Percentiles rank a stretch among this genome's conserved stretches.
These are phyloP conservation scores for Cyberlindnera mississippiensis DNA, from an alignment of 805 yeast genomes.

Conservation along the genomic window DNA sequence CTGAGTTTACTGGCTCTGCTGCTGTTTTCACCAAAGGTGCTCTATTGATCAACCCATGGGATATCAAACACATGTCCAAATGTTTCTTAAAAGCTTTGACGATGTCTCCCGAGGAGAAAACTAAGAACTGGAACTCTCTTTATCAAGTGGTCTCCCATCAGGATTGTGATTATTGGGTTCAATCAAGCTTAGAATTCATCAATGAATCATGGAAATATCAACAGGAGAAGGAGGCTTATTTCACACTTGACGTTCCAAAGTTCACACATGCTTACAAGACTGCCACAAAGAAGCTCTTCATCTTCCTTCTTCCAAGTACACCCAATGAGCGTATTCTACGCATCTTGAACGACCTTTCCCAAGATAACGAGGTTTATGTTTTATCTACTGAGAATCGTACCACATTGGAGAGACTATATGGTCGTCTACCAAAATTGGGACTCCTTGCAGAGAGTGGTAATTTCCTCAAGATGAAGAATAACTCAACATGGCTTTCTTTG, in stretches of 20 bases:
- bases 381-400: conserved; percentile 60
- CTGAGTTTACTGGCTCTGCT: conserved; percentile 96
- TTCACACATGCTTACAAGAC: conserved; percentile 27
- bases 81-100: conserved; percentile 60
- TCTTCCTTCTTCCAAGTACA: conserved; percentile 44
- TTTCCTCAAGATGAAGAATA: conserved; percentile 53
- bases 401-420: conserved; percentile 64
- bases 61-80: conserved; percentile 59
- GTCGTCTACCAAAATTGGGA: conserved; percentile 67
- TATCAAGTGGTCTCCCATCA: conserved; percentile 55
- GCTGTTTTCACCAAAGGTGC: conserved; percentile 69
- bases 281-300: conserved; percentile 40
- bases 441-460: conserved; percentile 91
- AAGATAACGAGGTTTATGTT: conserved; percentile 62
- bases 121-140: conserved; percentile 57
- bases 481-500: conserved; percentile 27
- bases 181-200: conserved; percentile 50
- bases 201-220: conserved; percentile 48
- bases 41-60: conserved; percentile 88
- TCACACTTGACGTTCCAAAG: conserved; percentile 29
- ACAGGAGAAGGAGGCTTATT: conserved; percentile 35
- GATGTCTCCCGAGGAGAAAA: conserved; percentile 57
- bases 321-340: conserved; percentile 58
- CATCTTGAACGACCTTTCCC: conserved; percentile 55
- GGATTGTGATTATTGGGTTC: conserved; percentile 77